These are phyloP conservation scores for Chalaropsis thielavioides DNA, from an alignment of 2,329 filamentous ascomycete species.

Conservation along the genomic window DNA sequence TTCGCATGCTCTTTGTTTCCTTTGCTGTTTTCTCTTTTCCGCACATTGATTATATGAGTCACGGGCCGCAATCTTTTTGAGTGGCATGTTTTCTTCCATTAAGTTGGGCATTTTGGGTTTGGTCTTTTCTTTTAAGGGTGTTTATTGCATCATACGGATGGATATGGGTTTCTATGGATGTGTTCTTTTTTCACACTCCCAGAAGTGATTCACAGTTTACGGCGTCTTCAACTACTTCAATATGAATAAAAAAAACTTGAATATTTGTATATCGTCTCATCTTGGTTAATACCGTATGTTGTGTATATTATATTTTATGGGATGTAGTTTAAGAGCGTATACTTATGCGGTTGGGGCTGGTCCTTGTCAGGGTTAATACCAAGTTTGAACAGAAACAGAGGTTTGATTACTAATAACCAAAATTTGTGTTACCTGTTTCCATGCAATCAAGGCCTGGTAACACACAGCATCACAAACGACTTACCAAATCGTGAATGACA, in stretches of 20 bases:
- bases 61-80: conserved; percentile 15
- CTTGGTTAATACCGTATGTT: too few relatives aligned
- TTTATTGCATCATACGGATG: conserved; percentile 31
- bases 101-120: conserved; percentile 22
- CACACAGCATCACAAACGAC: too few relatives aligned
- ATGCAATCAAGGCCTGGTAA: too few relatives aligned
- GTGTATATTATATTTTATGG: too few relatives aligned
- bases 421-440: too few relatives aligned
- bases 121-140: conserved; percentile 31
- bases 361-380: too few relatives aligned
- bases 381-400: too few relatives aligned
- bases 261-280: neutral
- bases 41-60: conserved; percentile 20
- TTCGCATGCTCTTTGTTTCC: conserved; percentile 18
- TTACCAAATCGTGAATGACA: too few relatives aligned
- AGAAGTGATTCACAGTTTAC: conserved; percentile 17
- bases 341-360: too few relatives aligned
- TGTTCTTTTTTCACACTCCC: conserved; percentile 16
- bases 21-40: neutral
- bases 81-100: conserved; percentile 17
- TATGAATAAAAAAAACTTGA: neutral
- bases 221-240: conserved; percentile 14
- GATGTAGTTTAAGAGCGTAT: too few relatives aligned
- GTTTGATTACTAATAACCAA: too few relatives aligned
- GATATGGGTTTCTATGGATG: conserved; percentile 26